These are phyloP conservation scores for Saccharomycopsis olivae DNA, from an alignment of 805 yeast genomes.

Conservation along the genomic window DNA sequence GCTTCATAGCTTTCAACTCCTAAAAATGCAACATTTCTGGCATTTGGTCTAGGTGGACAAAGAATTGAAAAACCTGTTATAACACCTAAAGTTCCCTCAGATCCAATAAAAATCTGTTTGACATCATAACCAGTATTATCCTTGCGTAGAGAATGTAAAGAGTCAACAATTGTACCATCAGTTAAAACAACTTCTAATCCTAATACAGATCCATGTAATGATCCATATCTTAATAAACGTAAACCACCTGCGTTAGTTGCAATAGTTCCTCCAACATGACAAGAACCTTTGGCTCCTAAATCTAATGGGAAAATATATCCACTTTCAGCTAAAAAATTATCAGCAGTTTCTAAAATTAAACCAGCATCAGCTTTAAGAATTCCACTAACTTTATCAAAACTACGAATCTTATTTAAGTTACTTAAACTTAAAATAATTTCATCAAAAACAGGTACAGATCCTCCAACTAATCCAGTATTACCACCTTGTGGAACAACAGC, in stretches of 20 bases:
- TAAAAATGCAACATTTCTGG: constrained; percentile 79
- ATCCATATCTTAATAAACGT: constrained; percentile 78
- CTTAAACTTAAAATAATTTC: constrained; percentile 70
- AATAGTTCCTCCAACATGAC: constrained; percentile 90
- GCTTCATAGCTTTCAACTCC: constrained; percentile 73
- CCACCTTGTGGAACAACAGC: constrained; percentile 98
- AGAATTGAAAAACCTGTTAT: constrained; percentile 84
- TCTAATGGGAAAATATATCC: constrained; percentile 91
- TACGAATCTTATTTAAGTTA: constrained; percentile 64
- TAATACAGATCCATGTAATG: constrained; percentile 82
- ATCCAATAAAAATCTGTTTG: constrained; percentile 86
- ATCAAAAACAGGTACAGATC: constrained; percentile 85
- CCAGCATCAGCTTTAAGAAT: constrained; percentile 88
- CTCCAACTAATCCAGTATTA: constrained; percentile 93
- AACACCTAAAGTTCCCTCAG: constrained; percentile 87
- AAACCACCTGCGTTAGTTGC: constrained; percentile 97
- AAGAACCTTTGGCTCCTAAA: constrained; percentile 93
- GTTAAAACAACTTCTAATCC: constrained; percentile 92
- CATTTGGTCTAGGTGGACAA: constrained; percentile 82
- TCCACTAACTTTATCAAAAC: constrained; percentile 76
- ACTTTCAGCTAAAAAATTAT: constrained; percentile 60
- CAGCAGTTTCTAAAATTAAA: constrained; percentile 77
- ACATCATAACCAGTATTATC: constrained; percentile 94
- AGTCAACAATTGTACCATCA: constrained; percentile 63
- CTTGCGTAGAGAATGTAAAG: constrained; percentile 79